A percentile compares a stretch with the other conserved stretches of the same genome.
Conservation (phyloP, 1,284 basidiomycete species). For the Naganishia liquefaciens region DNA sequence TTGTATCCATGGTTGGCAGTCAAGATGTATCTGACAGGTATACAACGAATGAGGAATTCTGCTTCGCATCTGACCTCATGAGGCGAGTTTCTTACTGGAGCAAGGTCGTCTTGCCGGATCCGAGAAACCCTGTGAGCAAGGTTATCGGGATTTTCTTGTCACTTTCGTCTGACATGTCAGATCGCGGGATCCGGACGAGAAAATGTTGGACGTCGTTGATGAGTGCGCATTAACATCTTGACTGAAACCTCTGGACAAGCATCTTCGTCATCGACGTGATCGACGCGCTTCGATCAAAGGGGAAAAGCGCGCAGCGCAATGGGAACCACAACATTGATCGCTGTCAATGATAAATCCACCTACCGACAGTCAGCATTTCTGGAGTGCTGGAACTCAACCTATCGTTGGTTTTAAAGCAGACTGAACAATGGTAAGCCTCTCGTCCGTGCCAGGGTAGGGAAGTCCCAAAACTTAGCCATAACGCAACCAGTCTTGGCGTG, state of each 20-base stretch:
- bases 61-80: neutral
- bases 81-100: constrained; percentile 55
- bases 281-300: neutral
- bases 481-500: constrained; percentile 16
- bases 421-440: neutral
- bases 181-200: neutral
- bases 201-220: neutral
- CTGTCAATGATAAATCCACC: too few relatives aligned
- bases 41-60: constrained; percentile 5
- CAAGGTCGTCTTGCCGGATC: constrained; percentile 82
- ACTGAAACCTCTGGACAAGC: neutral
- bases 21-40: constrained; percentile 68
- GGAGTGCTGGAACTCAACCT: too few relatives aligned
- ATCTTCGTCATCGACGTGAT: constrained; percentile 3
- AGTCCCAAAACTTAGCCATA: neutral
- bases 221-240: neutral
- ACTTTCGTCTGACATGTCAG: constrained; percentile 8
- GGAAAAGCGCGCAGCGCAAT: neutral
- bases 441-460: neutral
- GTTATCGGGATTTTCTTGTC: constrained; percentile 68
- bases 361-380: too few relatives aligned
- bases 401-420: too few relatives aligned
- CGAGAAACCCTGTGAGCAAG: constrained; percentile 86
- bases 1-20: constrained; percentile 88
- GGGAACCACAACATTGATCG: neutral